Conservation (phyloP, 2,329 filamentous ascomycete species). For the Aspergillus felis region DNA sequence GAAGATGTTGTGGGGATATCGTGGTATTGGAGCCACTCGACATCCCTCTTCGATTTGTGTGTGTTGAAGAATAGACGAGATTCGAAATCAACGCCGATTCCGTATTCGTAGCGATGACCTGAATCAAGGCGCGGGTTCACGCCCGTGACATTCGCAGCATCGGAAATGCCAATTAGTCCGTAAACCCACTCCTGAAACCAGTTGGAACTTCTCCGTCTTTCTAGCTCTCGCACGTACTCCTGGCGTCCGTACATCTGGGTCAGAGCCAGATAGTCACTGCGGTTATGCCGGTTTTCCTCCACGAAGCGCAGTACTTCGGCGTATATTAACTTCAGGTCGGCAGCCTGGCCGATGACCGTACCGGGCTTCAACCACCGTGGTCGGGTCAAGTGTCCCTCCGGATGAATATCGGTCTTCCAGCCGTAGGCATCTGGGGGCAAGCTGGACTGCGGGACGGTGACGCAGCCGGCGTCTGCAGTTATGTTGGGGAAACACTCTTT, state of each 20-base stretch:
- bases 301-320: constrained; percentile 40
- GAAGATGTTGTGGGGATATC: constrained; percentile 34
- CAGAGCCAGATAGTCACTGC: constrained; percentile 46
- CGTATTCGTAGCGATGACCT: constrained; percentile 46
- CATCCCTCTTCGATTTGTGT: constrained; percentile 35
- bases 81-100: constrained; percentile 51
- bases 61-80: constrained; percentile 49
- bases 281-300: constrained; percentile 27
- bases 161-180: constrained; percentile 34
- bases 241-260: constrained; percentile 52
- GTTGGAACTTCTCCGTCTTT: constrained; percentile 32
- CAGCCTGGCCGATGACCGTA: constrained; percentile 49
- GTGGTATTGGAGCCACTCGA: constrained; percentile 40
- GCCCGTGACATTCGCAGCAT: constrained; percentile 34
- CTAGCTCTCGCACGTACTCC: constrained; percentile 47
- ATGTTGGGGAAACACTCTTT: constrained; percentile 50
- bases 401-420: constrained; percentile 39
- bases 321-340: constrained; percentile 47
- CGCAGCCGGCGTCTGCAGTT: constrained; percentile 48
- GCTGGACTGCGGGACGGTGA: constrained; percentile 49
- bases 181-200: constrained; percentile 38
- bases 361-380: constrained; percentile 49
- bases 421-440: constrained; percentile 50
- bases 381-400: constrained; percentile 35
- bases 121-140: constrained; percentile 31